Conservation (phyloP, 495 filamentous ascomycete species). For the Penicillium maclennaniae region DNA sequence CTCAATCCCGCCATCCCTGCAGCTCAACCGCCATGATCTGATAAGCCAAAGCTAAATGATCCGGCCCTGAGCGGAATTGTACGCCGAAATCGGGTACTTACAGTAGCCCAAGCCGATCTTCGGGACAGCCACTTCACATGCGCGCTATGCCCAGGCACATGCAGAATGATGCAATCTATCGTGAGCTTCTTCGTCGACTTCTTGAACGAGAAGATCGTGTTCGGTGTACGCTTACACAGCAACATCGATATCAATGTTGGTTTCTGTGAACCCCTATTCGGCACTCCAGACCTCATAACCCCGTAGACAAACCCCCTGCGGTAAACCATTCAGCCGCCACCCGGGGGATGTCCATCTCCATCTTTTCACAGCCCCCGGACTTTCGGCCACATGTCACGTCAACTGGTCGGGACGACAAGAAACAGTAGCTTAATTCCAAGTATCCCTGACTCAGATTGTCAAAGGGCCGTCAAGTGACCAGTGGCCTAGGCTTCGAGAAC, state of each 20-base stretch:
- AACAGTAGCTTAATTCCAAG: neutral
- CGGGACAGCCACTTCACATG: constrained; percentile 7
- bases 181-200: neutral
- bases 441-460: constrained; percentile 12
- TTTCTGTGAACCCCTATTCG: neutral
- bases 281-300: neutral
- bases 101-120: constrained; percentile 8
- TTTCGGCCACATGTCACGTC: neutral
- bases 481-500: constrained; percentile 2
- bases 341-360: neutral
- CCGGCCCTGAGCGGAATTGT: constrained; percentile 2
- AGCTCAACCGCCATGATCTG: neutral
- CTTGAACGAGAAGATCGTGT: neutral
- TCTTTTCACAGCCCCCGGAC: neutral
- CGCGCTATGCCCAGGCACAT: constrained; percentile 11
- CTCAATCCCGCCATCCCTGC: neutral
- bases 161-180: constrained; percentile 10
- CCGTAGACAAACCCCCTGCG: neutral
- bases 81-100: constrained; percentile 25
- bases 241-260: neutral
- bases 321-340: constrained; percentile 26
- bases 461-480: constrained; percentile 13
- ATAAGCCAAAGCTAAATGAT: constrained; percentile 2
- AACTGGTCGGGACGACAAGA: neutral
- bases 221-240: neutral